Conservation (phyloP, 305 asterid genomes). For the Euphrasia arctica region DNA sequence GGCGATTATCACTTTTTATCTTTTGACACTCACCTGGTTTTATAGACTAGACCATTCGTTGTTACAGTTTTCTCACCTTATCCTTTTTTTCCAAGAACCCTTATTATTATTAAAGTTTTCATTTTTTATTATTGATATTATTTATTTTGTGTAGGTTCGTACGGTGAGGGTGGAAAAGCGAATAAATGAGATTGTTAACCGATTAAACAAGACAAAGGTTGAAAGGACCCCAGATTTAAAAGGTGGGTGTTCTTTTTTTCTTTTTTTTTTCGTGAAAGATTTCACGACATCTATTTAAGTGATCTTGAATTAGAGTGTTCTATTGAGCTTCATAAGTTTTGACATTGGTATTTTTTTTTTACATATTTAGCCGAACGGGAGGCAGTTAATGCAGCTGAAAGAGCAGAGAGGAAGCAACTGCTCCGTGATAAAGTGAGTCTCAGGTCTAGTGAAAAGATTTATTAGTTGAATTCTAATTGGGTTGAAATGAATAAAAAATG, state of each 20-base stretch:
- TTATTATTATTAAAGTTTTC: constrained; percentile 8
- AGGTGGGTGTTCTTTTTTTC: constrained; percentile 40
- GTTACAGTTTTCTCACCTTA: too few species aligned
- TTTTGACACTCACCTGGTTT: too few species aligned
- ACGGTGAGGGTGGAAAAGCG: constrained; percentile 91
- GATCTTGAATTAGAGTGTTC: constrained; percentile 11
- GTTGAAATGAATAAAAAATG: constrained; percentile 2
- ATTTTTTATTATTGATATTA: neutral
- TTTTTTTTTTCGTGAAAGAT: constrained; percentile 11
- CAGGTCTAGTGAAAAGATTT: constrained; percentile 13
- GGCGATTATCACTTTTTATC: too few species aligned
- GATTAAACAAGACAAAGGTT: constrained; percentile 90
- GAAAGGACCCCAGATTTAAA: constrained; percentile 86
- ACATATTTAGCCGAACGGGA: constrained; percentile 68
- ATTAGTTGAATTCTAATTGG: constrained; percentile 8
- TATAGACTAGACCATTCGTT: neutral
- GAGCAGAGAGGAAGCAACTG: constrained; percentile 79
- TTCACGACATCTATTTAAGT: neutral
- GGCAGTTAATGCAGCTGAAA: constrained; percentile 86
- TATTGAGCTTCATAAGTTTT: constrained; percentile 15
- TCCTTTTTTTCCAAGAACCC: too few species aligned
- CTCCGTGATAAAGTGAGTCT: constrained; percentile 80
- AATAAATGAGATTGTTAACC: constrained; percentile 81
- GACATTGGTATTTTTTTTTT: constrained; percentile 8
- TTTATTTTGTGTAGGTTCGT: constrained; percentile 61